phyloP scores from a whole-genome alignment of 108 stramenopile species.

The Nannochloropsis granulata region DNA sequence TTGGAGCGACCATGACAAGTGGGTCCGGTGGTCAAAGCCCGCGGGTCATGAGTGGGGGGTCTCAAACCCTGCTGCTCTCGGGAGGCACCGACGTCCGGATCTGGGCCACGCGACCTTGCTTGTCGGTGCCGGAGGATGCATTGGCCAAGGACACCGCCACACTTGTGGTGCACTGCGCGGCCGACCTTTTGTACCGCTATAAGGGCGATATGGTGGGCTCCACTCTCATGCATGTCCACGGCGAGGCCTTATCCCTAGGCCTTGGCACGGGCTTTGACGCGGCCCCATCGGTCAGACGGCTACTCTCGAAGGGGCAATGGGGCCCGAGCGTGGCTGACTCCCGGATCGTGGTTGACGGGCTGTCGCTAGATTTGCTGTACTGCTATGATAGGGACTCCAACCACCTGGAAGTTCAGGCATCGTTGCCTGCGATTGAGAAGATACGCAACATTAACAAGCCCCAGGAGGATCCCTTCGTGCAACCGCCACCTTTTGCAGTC shows the following conservation, averaged over 20 bases:
- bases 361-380: constrained; percentile 9
- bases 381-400: constrained; percentile 2
- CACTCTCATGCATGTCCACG: background rate
- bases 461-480: background rate
- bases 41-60: background rate
- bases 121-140: constrained; percentile 8
- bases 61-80: background rate
- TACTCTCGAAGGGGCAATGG: background rate
- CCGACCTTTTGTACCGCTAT: constrained; percentile 10
- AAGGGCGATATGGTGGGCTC: background rate
- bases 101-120: constrained; percentile 10
- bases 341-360: constrained; percentile 10
- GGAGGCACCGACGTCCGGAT: constrained; percentile 14
- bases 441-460: background rate
- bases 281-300: background rate
- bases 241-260: background rate
- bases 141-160: background rate
- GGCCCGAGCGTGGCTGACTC: background rate
- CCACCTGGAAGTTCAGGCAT: constrained; percentile 15
- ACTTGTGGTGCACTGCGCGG: constrained; percentile 1
- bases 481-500: background rate
- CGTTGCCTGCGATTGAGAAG: background rate
- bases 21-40: background rate
- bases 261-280: background rate
- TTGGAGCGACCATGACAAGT: background rate